A percentile compares a stretch with the other conserved stretches of the same genome.
These are phyloP conservation scores for Yamadazyma scolyti DNA, from an alignment of 805 yeast species.

Conservation along the genomic window DNA sequence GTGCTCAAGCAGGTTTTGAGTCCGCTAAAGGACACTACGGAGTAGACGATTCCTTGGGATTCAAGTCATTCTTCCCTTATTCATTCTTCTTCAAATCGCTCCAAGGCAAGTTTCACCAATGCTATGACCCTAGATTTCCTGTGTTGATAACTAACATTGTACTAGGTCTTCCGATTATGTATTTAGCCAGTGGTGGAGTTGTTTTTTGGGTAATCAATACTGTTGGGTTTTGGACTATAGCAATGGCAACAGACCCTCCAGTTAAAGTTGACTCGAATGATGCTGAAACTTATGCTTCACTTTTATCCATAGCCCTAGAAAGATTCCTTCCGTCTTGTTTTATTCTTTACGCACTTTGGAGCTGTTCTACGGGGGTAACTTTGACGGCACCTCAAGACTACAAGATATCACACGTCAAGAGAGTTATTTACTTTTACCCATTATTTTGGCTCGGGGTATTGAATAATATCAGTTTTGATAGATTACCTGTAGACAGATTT, in stretches of 20 bases:
- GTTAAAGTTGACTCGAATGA: conserved; percentile 49
- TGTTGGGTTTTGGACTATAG: conserved; percentile 82
- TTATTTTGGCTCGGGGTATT: conserved; percentile 80
- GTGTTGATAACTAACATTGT: conserved; percentile 57
- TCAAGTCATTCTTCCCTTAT: conserved; percentile 71
- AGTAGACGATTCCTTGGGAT: conserved; percentile 51
- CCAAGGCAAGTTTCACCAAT: conserved; percentile 35
- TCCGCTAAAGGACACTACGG: conserved; percentile 49
- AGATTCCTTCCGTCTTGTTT: conserved; percentile 74
- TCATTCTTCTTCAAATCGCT: conserved; percentile 60
- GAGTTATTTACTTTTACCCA: conserved; percentile 67
- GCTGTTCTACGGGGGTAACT: conserved; percentile 48
- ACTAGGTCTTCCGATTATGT: conserved; percentile 61
- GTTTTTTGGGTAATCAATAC: conserved; percentile 56
- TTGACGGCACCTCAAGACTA: conserved; percentile 18
- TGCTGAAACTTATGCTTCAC: conserved; percentile 50
- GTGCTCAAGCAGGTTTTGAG: conserved; percentile 43
- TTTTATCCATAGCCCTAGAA: conserved; percentile 68
- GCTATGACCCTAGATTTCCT: conserved; percentile 64
- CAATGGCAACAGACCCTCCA: conserved; percentile 80
- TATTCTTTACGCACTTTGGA: conserved; percentile 69
- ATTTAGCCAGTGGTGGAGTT: conserved; percentile 40
- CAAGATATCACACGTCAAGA: conserved; percentile 34
- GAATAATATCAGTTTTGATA: conserved; percentile 84
- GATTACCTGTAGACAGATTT: conserved; percentile 83